phyloP scores from a whole-genome alignment of 108 stramenopile species.

The Nannochloropsis salina region DNA sequence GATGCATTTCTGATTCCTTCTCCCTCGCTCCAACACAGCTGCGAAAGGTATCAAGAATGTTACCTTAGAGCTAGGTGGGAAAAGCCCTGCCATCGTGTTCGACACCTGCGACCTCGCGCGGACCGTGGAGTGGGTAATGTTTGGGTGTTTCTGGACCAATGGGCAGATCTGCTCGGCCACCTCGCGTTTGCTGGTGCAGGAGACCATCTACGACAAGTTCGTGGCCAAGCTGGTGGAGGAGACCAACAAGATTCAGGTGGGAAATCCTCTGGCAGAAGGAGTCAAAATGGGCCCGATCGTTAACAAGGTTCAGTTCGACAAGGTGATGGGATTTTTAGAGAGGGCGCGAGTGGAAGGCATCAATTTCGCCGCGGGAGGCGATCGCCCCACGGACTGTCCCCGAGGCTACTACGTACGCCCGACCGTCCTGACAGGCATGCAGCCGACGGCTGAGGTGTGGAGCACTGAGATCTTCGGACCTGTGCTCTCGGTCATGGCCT shows the following conservation, averaged over 20 bases:
- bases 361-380: background rate
- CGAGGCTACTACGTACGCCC: conserved; percentile 64
- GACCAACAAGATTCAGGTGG: conserved; percentile 36
- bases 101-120: conserved; percentile 24
- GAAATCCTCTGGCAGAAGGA: conserved; percentile 32
- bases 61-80: conserved; percentile 34
- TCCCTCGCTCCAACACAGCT: background rate
- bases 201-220: conserved; percentile 45
- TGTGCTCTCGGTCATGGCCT: conserved; percentile 47
- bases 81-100: conserved; percentile 31
- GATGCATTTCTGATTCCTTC: background rate
- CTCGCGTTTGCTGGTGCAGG: conserved; percentile 46
- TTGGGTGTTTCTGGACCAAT: conserved; percentile 27
- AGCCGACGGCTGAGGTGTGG: conserved; percentile 59
- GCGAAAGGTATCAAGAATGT: conserved; percentile 22
- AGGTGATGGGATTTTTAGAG: background rate
- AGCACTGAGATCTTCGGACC: conserved; percentile 67
- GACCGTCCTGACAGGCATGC: conserved; percentile 72
- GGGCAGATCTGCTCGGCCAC: conserved; percentile 42
- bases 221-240: conserved; percentile 39
- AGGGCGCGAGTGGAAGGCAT: background rate
- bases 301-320: conserved; percentile 3
- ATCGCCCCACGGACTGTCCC: background rate
- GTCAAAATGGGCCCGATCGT: conserved; percentile 18
- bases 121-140: conserved; percentile 30